Evolutionary conservation across 768 basidiomycete species (phyloP).

Genomic region (Pulveroboletus ravenelii): DNA sequence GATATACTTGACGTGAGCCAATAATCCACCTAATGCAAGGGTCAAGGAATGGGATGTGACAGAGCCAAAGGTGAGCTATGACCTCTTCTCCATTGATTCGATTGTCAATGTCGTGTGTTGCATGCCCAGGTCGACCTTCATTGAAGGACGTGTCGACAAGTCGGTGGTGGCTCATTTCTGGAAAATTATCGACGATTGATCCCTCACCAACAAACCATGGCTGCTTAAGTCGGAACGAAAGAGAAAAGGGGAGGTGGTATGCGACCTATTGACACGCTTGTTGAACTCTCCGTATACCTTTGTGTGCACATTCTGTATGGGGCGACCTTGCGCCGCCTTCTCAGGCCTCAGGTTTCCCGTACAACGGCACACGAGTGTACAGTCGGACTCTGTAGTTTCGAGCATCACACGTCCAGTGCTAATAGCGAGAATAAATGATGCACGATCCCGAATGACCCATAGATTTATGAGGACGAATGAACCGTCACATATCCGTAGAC

Average conservation of each 20-base stretch:
- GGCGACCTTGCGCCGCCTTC: not conserved
- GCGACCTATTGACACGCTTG: not conserved
- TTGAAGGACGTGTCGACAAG: conserved; percentile 86
- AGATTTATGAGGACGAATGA: conserved; percentile 1
- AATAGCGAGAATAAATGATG: not conserved
- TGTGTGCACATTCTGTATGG: not conserved
- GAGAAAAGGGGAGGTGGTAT: not conserved
- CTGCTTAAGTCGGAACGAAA: conserved; percentile 42
- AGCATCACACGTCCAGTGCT: not conserved
- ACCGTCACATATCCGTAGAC: not conserved
- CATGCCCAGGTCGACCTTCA: conserved; percentile 75
- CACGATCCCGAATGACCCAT: conserved; percentile 1
- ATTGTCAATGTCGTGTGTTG: not conserved
- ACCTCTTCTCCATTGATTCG: not conserved
- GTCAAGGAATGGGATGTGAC: conserved; percentile 98
- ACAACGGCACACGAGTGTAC: too few relatives aligned
- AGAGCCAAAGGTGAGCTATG: conserved; percentile 67
- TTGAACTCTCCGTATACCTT: not conserved
- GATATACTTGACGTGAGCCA: conserved; percentile 90
- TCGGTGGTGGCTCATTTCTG: conserved; percentile 94
- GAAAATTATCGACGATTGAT: conserved; percentile 88
- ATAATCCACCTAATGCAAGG: conserved; percentile 82
- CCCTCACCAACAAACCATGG: conserved; percentile 73
- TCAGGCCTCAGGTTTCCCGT: not conserved
- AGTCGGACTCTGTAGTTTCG: not conserved